Base-by-base conservation (phyloP, 1,284 basidiomycete species). In the Meripilus lineatus region DNA sequence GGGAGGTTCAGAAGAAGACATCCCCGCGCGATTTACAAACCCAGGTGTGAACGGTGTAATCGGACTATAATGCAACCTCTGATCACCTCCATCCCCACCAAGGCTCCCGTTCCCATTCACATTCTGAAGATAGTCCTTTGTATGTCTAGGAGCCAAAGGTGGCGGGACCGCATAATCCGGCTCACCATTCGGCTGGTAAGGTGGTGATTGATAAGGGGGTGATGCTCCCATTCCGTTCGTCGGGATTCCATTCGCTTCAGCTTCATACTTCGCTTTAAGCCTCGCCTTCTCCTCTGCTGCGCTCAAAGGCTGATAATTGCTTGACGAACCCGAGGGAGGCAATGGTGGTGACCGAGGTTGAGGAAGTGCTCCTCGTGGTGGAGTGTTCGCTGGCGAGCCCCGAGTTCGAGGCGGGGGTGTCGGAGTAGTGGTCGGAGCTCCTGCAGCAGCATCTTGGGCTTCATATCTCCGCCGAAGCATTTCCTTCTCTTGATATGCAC, bases 281-380 rank as follows among this genome's bases (percentile, higher is more conserved):
- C 77, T 62, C 14, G 84, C 84, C 63, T 89, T 89, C 62, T 90
- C 87, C 54, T 89, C 84, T 1, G 75, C 78, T 4, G 87, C 87
- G 3, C 79, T 82, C 48, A 89, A 58, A 1, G 79, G 64, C 2
- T 63, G 63, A 24, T 58, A 60, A 42, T 55, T 58, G 32, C 45
- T 60, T n/a, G n/a, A n/a, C 28, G 50, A 58, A 17, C 55, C 53
- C 4, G 54, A 58, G 1, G 67, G 61, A 1, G 63, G 56, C 4
- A 58, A 52, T 2, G 76, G 60, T 1, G 61, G 52, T 5, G 52
- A 40, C n/a, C 58, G 57, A 10, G 54, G 56, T 22, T 47, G 47
- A 22, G 51, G 51, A 24, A 58, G n/a, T 18, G 52, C 39, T 52
- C 37, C 52, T 38, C 53, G 49, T 7, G 55, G 50, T 1, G 55